A percentile compares a stretch with the other conserved stretches of the same genome.
Evolutionary conservation across 148 eudicot genomes (phyloP).

Genomic region (Rhododendron griersonianum): DNA sequence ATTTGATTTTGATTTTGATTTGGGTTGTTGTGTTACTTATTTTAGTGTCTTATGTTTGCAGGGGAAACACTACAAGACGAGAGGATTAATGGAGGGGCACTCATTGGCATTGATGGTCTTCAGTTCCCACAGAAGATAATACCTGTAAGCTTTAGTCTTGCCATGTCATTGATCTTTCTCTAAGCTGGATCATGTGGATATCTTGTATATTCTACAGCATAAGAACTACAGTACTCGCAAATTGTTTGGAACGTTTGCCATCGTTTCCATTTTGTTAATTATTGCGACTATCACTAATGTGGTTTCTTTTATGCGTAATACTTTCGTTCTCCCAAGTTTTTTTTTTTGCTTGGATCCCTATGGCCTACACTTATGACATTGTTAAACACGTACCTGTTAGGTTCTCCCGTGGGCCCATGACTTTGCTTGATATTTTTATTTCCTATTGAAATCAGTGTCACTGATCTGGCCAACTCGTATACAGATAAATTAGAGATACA

Average conservation of each 20-base stretch:
- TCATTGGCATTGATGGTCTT: constrained; percentile 75
- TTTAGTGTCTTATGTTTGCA: constrained; percentile 23
- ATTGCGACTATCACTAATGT: background rate
- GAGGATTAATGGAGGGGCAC: constrained; percentile 94
- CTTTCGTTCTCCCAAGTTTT: background rate
- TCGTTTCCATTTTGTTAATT: background rate
- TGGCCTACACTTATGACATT: background rate
- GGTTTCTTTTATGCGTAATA: background rate
- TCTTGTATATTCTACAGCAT: background rate
- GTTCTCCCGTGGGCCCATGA: constrained; percentile 2
- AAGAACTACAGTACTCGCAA: background rate
- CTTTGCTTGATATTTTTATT: constrained; percentile 6
- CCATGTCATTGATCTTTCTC: background rate
- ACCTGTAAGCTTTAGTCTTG: constrained; percentile 54
- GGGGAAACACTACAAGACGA: constrained; percentile 98
- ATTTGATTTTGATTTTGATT: background rate
- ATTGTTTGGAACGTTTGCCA: background rate
- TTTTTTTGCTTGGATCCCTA: background rate
- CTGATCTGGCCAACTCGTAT: background rate
- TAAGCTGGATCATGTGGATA: background rate
- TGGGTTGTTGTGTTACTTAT: background rate
- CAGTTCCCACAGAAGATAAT: constrained; percentile 90
- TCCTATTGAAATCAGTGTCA: background rate
- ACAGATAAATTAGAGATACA: background rate
- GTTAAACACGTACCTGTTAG: background rate